These are phyloP conservation scores for Trypanosoma vivax DNA, from an alignment of 208 protist genomes.

Conservation along the genomic window DNA sequence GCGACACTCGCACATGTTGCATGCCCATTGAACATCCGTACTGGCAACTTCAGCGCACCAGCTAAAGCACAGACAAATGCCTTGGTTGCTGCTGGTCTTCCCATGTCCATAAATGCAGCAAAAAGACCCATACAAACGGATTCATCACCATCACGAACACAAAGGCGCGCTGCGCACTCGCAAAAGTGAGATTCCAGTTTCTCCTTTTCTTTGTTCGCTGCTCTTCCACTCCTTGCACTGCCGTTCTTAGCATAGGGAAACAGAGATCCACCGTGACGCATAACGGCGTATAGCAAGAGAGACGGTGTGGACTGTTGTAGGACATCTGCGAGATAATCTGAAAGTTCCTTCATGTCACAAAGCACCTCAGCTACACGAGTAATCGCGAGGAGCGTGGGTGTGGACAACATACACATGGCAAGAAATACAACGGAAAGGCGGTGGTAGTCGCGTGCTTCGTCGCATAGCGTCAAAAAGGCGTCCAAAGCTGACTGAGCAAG, in stretches of 20 bases:
- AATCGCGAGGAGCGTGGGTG: constrained; percentile 37
- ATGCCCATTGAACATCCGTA: background rate
- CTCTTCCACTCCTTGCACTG: background rate
- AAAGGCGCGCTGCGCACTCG: constrained; percentile 13
- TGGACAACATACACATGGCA: constrained; percentile 66
- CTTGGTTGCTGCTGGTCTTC: constrained; percentile 3
- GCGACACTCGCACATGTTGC: background rate
- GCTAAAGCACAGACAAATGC: constrained; percentile 14
- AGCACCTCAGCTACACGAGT: constrained; percentile 49
- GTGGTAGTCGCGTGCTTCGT: constrained; percentile 32
- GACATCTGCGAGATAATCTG: background rate
- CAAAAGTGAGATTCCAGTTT: constrained; percentile 13
- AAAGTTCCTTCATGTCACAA: constrained; percentile 20
- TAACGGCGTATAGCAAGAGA: constrained; percentile 18
- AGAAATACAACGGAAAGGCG: constrained; percentile 51
- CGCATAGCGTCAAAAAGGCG: constrained; percentile 45
- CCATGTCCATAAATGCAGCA: constrained; percentile 5
- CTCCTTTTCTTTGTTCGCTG: background rate
- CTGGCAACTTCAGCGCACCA: background rate
- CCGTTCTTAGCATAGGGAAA: background rate
- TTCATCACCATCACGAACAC: constrained; percentile 13
- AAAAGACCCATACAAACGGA: constrained; percentile 18
- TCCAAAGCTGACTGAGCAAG: constrained; percentile 57
- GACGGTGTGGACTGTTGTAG: constrained; percentile 2
- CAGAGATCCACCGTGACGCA: constrained; percentile 15